These are phyloP conservation scores for Trichoderma orchidacearum DNA, from an alignment of 495 filamentous ascomycete species.

Conservation along the genomic window DNA sequence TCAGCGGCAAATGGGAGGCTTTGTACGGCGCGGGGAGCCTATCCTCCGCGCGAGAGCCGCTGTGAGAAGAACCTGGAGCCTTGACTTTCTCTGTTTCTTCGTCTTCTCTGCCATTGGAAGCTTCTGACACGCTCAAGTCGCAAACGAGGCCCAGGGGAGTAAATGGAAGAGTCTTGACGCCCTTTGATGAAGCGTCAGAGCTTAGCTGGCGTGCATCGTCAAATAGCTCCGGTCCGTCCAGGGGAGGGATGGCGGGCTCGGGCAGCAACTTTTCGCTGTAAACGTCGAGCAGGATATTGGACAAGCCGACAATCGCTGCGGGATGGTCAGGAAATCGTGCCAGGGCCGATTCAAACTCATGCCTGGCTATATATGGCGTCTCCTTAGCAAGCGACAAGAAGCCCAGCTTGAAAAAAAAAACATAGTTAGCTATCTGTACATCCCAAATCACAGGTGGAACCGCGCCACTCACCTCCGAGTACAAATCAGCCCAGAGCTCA, in stretches of 20 bases:
- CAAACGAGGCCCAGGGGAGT: slow-evolving; percentile 26
- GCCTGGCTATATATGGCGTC: slow-evolving; percentile 50
- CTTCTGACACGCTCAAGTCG: background rate
- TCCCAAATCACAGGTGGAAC: background rate
- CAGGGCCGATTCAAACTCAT: slow-evolving; percentile 68
- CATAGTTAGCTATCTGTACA: slow-evolving; percentile 17
- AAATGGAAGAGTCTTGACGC: slow-evolving; percentile 16
- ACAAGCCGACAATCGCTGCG: slow-evolving; percentile 66
- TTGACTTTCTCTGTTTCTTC: slow-evolving; percentile 7
- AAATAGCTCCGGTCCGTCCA: slow-evolving; percentile 4
- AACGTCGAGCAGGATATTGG: slow-evolving; percentile 75
- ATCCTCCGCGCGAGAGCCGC: slow-evolving; percentile 4
- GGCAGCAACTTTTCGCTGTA: slow-evolving; percentile 50
- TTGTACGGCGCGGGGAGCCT: slow-evolving; percentile 29
- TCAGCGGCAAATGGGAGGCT: slow-evolving; percentile 41
- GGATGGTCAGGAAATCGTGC: slow-evolving; percentile 62
- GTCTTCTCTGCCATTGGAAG: slow-evolving; percentile 1
- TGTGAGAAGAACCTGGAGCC: background rate
- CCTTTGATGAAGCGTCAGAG: slow-evolving; percentile 8
- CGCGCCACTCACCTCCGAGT: slow-evolving; percentile 44
- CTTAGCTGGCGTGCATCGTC: slow-evolving; percentile 3
- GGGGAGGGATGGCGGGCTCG: slow-evolving; percentile 24
- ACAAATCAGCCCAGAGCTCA: slow-evolving; percentile 69
- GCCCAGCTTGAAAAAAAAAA: slow-evolving; percentile 40
- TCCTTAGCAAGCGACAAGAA: slow-evolving; percentile 48